phyloP scores from a whole-genome alignment of 208 protist species.

The Leishmania gerbilli region DNA sequence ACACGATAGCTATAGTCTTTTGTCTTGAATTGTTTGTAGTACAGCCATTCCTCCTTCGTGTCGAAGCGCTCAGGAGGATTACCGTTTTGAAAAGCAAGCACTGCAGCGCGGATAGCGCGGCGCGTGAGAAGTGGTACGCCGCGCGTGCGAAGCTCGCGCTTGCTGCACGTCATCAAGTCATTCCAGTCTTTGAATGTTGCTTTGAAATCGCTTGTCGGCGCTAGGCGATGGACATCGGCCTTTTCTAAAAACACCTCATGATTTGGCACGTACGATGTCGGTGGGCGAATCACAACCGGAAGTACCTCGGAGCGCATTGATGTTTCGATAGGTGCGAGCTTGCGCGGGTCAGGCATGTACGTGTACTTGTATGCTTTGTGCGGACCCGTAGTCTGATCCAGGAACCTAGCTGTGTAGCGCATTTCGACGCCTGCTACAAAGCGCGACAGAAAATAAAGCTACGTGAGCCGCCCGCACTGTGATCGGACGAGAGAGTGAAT shows the following conservation, averaged over 20 bases:
- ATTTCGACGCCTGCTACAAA: neutral
- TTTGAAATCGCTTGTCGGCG: constrained; percentile 89
- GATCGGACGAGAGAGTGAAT: neutral
- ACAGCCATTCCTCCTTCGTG: constrained; percentile 91
- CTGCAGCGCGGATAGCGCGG: constrained; percentile 71
- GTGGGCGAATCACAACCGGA: constrained; percentile 83
- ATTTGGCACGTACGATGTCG: constrained; percentile 87
- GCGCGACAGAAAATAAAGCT: neutral
- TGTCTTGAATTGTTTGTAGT: constrained; percentile 93
- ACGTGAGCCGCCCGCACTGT: neutral
- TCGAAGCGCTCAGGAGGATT: constrained; percentile 88
- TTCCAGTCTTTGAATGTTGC: constrained; percentile 91
- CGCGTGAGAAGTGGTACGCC: constrained; percentile 80
- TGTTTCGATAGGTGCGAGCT: constrained; percentile 90
- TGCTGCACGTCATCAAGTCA: constrained; percentile 90
- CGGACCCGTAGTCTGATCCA: constrained; percentile 84
- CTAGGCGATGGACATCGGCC: constrained; percentile 75
- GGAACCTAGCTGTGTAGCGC: constrained; percentile 24
- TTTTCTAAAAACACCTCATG: constrained; percentile 91
- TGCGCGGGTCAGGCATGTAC: constrained; percentile 91
- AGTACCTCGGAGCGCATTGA: constrained; percentile 78
- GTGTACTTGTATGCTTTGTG: constrained; percentile 94
- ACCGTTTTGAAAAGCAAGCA: constrained; percentile 85
- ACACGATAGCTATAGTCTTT: constrained; percentile 89
- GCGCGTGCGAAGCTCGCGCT: constrained; percentile 73